These are phyloP conservation scores for Beauveria asiatica DNA, from an alignment of 2,329 filamentous ascomycete species.

Conservation along the genomic window DNA sequence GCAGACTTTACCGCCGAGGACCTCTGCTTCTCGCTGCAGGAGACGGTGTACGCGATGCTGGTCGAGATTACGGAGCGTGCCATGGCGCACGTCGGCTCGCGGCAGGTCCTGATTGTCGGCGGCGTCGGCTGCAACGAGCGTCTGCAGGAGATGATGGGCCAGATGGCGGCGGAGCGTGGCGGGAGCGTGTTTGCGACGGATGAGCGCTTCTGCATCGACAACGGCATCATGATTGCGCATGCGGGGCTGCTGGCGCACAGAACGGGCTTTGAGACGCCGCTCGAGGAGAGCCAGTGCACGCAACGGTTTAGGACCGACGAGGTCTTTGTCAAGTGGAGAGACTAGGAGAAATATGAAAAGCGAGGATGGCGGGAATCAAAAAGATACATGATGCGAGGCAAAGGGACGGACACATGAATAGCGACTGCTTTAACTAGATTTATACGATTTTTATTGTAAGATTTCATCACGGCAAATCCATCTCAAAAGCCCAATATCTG, in stretches of 20 bases:
- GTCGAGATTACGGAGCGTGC: constrained; percentile 97
- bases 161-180: constrained; percentile 82
- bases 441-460: background rate
- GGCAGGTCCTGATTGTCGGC: constrained; percentile 87
- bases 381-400: background rate
- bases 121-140: constrained; percentile 94
- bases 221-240: constrained; percentile 99
- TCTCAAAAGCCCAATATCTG: constrained; percentile 2
- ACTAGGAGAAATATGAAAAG: constrained; percentile 28
- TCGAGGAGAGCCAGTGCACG: constrained; percentile 78
- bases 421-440: background rate
- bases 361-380: background rate
- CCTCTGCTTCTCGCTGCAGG: constrained; percentile 88
- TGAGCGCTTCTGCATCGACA: constrained; percentile 97
- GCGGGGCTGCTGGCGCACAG: constrained; percentile 80
- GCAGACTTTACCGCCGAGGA: constrained; percentile 68
- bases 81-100: constrained; percentile 92
- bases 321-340: constrained; percentile 71
- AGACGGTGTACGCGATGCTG: constrained; percentile 93
- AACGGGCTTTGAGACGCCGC: constrained; percentile 66
- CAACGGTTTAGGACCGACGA: constrained; percentile 78
- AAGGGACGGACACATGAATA: background rate
- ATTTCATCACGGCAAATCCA: background rate
- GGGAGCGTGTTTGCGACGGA: constrained; percentile 92
- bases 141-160: constrained; percentile 95